These are phyloP conservation scores for Phyllosticta ampelicida DNA, from an alignment of 2,329 filamentous ascomycete species.

Conservation along the genomic window DNA sequence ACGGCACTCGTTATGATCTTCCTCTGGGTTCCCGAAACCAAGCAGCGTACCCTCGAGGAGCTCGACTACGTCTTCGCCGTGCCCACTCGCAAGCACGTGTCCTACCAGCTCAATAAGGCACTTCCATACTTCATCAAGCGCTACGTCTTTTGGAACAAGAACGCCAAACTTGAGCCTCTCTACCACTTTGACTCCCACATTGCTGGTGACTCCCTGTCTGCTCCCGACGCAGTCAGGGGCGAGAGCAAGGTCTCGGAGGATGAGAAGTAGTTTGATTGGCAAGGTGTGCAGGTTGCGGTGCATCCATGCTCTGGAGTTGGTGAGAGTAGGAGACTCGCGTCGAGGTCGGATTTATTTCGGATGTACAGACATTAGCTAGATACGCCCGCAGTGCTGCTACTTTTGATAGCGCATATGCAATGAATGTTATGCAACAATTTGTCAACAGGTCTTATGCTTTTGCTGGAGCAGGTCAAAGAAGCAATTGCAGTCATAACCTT, in stretches of 20 bases:
- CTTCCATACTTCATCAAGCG: conserved; percentile 38
- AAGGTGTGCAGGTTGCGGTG: background rate
- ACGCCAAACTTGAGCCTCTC: conserved; percentile 21
- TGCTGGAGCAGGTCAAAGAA: too few relatives aligned
- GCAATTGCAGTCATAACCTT: too few relatives aligned
- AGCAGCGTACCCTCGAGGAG: conserved; percentile 38
- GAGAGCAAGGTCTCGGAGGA: background rate
- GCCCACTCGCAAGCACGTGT: conserved; percentile 30
- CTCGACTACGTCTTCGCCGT: conserved; percentile 42
- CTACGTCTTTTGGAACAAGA: conserved; percentile 30
- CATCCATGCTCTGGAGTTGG: background rate
- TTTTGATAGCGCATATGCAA: background rate
- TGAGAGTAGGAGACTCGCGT: background rate
- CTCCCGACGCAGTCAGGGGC: background rate
- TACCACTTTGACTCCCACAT: conserved; percentile 25
- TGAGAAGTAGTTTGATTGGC: background rate
- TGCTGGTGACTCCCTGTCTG: background rate
- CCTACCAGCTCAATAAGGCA: conserved; percentile 28
- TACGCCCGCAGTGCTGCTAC: background rate
- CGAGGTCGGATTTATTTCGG: background rate
- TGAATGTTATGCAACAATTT: background rate
- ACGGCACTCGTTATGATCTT: conserved; percentile 54
- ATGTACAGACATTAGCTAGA: background rate
- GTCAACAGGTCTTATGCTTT: too few relatives aligned
- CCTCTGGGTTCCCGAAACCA: conserved; percentile 42